phyloP scores from a whole-genome alignment of 1,284 basidiomycete genomes.

The Leccinum solheimii region DNA sequence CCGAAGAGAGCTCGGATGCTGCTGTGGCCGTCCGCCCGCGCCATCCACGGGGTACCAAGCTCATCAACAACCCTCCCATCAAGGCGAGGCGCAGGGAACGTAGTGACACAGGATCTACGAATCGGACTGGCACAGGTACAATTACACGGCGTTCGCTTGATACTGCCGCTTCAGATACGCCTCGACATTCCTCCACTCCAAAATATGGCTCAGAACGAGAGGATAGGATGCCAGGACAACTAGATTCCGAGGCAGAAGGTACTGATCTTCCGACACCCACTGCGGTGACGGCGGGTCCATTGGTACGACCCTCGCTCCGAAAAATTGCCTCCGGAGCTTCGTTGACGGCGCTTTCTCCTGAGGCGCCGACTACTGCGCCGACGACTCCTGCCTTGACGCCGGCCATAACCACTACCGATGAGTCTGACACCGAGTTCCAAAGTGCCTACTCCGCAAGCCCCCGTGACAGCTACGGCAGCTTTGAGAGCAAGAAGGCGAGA shows the following conservation, averaged over 20 bases:
- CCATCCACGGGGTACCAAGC: slow-evolving; percentile 29
- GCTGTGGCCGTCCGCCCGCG: slow-evolving; percentile 29
- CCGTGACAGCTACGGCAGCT: slow-evolving; percentile 57
- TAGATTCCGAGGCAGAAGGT: slow-evolving; percentile 30
- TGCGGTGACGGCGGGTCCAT: slow-evolving; percentile 14
- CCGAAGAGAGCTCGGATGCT: slow-evolving; percentile 37
- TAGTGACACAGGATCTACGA: slow-evolving; percentile 36
- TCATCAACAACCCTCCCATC: slow-evolving; percentile 33
- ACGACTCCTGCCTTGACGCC: slow-evolving; percentile 45
- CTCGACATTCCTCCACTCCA: slow-evolving; percentile 32
- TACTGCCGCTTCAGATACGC: slow-evolving; percentile 28
- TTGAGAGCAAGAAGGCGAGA: slow-evolving; percentile 29
- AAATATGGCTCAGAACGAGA: slow-evolving; percentile 32
- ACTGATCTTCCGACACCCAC: slow-evolving; percentile 31
- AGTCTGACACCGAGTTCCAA: slow-evolving; percentile 82
- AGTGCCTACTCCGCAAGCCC: slow-evolving; percentile 79
- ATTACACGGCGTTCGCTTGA: slow-evolving; percentile 27
- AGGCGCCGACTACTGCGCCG: slow-evolving; percentile 31
- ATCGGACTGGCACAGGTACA: slow-evolving; percentile 32
- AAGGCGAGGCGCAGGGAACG: slow-evolving; percentile 37
- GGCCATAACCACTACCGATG: slow-evolving; percentile 56
- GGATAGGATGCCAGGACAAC: slow-evolving; percentile 26
- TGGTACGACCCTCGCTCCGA: slow-evolving; percentile 28
- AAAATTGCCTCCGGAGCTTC: slow-evolving; percentile 39
- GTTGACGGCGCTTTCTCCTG: slow-evolving; percentile 37